Base-by-base conservation (phyloP, 441 rosid genomes). In the Pelargonium myrrhifolium region DNA sequence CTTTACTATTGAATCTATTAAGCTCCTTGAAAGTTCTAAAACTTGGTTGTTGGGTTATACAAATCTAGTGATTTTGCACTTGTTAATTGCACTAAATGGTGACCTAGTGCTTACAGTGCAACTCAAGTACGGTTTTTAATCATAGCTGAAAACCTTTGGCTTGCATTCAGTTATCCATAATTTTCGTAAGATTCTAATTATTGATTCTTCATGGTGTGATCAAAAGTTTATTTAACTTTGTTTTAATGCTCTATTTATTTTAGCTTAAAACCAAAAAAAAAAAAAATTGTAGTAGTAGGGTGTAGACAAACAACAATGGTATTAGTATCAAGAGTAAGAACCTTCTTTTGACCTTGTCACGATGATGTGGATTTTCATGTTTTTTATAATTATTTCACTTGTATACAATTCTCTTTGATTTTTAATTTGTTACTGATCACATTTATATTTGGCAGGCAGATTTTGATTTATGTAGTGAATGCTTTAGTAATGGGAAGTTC, bases 381-480 rank as follows among this genome's bases (percentile, higher is more conserved):
- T 66, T 65, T 56, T 61, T 72, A n/a, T 42, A 49, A 24, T 45
- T 37, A 64, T 63, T 72, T 64, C 20, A 51, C 43, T 15, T 42
- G 49, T 22, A 62, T 24, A 40, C 64, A 35, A 21, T 64, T 42
- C 67, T 20, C 26, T 43, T 62, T 7, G 42, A 24, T 3, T 49
- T 65, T 55, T 37, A 66, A 15, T 67, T 55, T 70, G 45, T 31
- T 74, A 71, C 77, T 82, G 78, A 82, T 65, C 68, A 69, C 72
- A 71, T 72, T 79, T 74, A 49, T 77, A 47, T 76, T 78, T 80
- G 73, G 74, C 98, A 94, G 99, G 99, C 99, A 78, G 99, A 94
- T 90, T 94, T 89, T 83, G 99, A 94, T 86, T 80, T 94, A 69
- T 94, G 99, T 77, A 83, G 88, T 51, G 92, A 94, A 64, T 94